Conservation (phyloP, 2,329 filamentous ascomycete genomes). For the Stemphylium beticola region DNA sequence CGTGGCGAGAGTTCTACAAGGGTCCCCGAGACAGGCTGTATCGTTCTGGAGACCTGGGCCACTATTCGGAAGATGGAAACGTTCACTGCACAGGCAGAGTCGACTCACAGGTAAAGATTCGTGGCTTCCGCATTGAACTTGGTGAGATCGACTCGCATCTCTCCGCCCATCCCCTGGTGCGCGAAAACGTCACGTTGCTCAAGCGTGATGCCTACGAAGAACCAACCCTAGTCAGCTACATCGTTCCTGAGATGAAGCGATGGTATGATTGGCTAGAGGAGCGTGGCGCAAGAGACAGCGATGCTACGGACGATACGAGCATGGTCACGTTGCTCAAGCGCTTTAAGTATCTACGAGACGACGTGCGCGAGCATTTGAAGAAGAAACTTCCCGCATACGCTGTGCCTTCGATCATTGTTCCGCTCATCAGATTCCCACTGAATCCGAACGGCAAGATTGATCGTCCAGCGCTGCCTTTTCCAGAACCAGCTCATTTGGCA, state of each 20-base stretch:
- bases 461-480: constrained; percentile 79
- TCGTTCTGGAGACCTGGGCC: constrained; percentile 83
- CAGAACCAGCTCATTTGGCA: constrained; percentile 71
- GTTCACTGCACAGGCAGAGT: constrained; percentile 80
- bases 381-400: constrained; percentile 75
- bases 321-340: constrained; percentile 64
- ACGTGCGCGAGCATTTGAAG: constrained; percentile 72
- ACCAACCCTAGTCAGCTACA: constrained; percentile 83
- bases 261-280: constrained; percentile 73
- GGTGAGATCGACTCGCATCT: constrained; percentile 90
- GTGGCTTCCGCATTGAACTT: constrained; percentile 93
- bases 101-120: constrained; percentile 93
- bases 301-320: constrained; percentile 52
- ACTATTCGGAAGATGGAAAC: constrained; percentile 72
- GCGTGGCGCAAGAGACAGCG: constrained; percentile 47
- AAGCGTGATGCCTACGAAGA: constrained; percentile 86
- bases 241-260: constrained; percentile 79
- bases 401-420: constrained; percentile 75
- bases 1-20: constrained; percentile 79
- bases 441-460: constrained; percentile 73
- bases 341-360: constrained; percentile 65
- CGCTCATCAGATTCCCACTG: constrained; percentile 74
- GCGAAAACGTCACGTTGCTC: constrained; percentile 86
- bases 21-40: constrained; percentile 88
- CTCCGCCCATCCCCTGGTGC: constrained; percentile 73